A percentile compares a stretch with the other conserved stretches of the same genome.
Conservation (phyloP, 805 yeast species). For the Candida endomychidarum region DNA sequence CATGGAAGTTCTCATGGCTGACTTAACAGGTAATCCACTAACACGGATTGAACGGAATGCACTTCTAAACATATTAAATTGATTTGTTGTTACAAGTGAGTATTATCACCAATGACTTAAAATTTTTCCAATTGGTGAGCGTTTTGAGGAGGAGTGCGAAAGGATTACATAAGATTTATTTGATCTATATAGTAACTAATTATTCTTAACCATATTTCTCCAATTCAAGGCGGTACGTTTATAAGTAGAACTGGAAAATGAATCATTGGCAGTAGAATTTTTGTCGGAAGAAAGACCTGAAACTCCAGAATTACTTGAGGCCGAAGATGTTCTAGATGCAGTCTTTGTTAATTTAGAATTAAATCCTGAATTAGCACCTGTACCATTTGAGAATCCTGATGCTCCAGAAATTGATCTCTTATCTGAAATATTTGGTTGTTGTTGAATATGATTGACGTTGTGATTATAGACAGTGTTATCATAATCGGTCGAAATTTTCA, state of each 20-base stretch:
- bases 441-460: conserved; percentile 18
- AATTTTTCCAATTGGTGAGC: conserved; percentile 6
- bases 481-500: conserved; percentile 37
- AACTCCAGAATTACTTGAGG: conserved; percentile 27
- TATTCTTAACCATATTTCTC: conserved; percentile 25
- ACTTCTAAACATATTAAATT: conserved; percentile 50
- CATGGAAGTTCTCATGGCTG: conserved; percentile 29
- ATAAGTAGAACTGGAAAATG: conserved; percentile 1
- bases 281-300: conserved; percentile 28
- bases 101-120: not conserved
- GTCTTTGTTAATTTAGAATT: conserved; percentile 27
- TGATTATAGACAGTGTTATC: conserved; percentile 28
- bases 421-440: conserved; percentile 14
- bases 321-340: conserved; percentile 15
- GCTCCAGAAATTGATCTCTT: conserved; percentile 20
- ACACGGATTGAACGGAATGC: conserved; percentile 43
- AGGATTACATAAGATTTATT: conserved; percentile 1
- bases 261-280: conserved; percentile 8
- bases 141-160: conserved; percentile 4
- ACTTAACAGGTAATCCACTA: conserved; percentile 9
- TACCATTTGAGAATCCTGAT: conserved; percentile 18
- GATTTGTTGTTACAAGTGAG: conserved; percentile 7
- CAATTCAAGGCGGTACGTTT: conserved; percentile 41
- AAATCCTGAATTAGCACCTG: conserved; percentile 14
- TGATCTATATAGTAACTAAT: not conserved